Evolutionary conservation across 2,329 filamentous ascomycete genomes (phyloP).

Genomic region (Ophiocordyceps robertsii): DNA sequence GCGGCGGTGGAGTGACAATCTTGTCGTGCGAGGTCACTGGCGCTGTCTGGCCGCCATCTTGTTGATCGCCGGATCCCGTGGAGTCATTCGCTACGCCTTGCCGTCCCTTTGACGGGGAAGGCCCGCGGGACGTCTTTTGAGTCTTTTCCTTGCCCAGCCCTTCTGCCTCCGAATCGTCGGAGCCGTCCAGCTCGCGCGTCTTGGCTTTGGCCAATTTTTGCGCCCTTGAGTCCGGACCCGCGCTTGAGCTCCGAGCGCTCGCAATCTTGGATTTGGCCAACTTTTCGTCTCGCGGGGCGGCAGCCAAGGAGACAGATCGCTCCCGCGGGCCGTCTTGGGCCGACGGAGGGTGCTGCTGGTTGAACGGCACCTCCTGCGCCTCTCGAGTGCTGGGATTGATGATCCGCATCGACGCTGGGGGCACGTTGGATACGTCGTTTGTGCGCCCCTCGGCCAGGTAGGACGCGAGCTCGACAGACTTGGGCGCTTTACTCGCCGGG

Average conservation of each 20-base stretch:
- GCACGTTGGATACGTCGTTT: slow-evolving; percentile 42
- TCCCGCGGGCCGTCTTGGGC: slow-evolving; percentile 14
- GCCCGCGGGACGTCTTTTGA: slow-evolving; percentile 7
- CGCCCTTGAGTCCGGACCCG: slow-evolving; percentile 34
- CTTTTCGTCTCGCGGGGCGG: slow-evolving; percentile 24
- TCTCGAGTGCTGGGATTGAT: slow-evolving; percentile 40
- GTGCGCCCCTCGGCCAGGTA: slow-evolving; percentile 29
- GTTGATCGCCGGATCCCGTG: slow-evolving; percentile 25
- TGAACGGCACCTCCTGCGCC: slow-evolving; percentile 20
- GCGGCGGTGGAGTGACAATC: slow-evolving; percentile 12
- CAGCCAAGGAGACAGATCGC: slow-evolving; percentile 18
- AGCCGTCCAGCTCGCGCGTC: slow-evolving; percentile 55
- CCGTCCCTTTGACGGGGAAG: slow-evolving; percentile 7
- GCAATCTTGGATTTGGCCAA: slow-evolving; percentile 7
- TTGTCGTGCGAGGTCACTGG: slow-evolving; percentile 18
- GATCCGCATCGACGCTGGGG: slow-evolving; percentile 42
- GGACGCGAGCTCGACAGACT: slow-evolving; percentile 26
- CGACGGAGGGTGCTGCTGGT: slow-evolving; percentile 11
- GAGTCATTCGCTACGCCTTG: slow-evolving; percentile 8
- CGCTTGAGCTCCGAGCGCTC: slow-evolving; percentile 13
- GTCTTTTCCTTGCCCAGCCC: slow-evolving; percentile 18
- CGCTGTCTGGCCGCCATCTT: slow-evolving; percentile 24
- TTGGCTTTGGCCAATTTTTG: slow-evolving; percentile 37
- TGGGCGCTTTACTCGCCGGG: slow-evolving; percentile 25
- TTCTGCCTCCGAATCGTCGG: slow-evolving; percentile 44